Conservation (phyloP, 2,329 filamentous ascomycete species). For the Pseudogymnoascus sp. region DNA sequence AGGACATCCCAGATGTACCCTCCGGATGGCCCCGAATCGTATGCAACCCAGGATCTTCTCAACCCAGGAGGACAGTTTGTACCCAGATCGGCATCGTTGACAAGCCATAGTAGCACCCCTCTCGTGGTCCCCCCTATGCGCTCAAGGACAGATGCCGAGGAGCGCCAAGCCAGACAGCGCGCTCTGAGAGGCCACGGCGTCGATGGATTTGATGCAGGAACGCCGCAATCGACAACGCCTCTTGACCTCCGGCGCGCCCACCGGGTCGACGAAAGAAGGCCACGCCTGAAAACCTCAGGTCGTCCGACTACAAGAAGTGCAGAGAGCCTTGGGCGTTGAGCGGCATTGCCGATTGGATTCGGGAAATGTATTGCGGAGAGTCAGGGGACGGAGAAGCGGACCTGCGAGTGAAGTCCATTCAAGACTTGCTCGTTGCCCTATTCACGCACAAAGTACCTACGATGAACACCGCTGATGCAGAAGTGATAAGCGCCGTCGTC, state of each 20-base stretch:
- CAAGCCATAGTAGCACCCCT: constrained; percentile 74
- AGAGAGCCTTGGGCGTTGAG: constrained; percentile 89
- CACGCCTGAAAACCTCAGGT: constrained; percentile 73
- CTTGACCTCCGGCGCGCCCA: constrained; percentile 83
- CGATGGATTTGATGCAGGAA: constrained; percentile 51
- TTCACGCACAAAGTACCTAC: constrained; percentile 95
- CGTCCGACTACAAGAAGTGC: constrained; percentile 77
- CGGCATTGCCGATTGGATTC: constrained; percentile 79
- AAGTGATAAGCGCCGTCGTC: constrained; percentile 72
- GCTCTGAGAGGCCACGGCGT: constrained; percentile 43
- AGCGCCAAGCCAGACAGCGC: constrained; percentile 50
- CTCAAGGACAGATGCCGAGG: constrained; percentile 85
- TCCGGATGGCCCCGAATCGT: constrained; percentile 26
- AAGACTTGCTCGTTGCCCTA: constrained; percentile 78
- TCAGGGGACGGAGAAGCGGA: constrained; percentile 73
- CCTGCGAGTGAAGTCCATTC: constrained; percentile 74
- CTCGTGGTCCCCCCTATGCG: constrained; percentile 74
- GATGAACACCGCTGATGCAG: constrained; percentile 97
- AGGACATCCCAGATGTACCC: constrained; percentile 35
- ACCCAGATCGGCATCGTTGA: constrained; percentile 73
- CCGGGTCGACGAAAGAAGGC: constrained; percentile 76
- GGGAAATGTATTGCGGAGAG: constrained; percentile 59
- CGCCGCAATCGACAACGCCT: constrained; percentile 47
- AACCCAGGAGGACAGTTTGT: constrained; percentile 38
- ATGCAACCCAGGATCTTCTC: constrained; percentile 38